A percentile compares a stretch with the other conserved stretches of the same genome.
Conservation (phyloP, 129 eudicot species). For the Glebionis coronaria region DNA sequence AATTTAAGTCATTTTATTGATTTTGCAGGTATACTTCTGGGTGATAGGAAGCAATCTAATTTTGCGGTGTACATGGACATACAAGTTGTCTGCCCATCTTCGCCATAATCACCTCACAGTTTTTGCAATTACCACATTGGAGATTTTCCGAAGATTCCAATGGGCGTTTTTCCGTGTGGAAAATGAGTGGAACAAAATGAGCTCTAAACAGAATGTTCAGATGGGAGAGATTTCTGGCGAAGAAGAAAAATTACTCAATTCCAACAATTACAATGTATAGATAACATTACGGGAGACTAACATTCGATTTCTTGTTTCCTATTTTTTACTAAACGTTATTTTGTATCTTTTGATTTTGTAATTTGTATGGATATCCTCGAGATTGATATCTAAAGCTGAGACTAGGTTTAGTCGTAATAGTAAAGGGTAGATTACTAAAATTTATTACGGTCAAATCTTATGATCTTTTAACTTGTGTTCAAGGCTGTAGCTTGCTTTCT, state of each 20-base stretch:
- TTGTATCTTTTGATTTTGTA: constrained; percentile 17
- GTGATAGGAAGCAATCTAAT: constrained; percentile 87
- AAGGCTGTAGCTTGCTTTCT: no score
- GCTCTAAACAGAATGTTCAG: constrained; percentile 49
- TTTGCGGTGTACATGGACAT: constrained; percentile 94
- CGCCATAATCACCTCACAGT: constrained; percentile 87
- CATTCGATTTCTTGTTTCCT: constrained; percentile 6
- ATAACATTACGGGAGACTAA: not conserved
- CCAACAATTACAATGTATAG: constrained; percentile 70
- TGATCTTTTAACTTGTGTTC: not conserved
- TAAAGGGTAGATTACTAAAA: constrained; percentile 4
- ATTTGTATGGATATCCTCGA: constrained; percentile 11
- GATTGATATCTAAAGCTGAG: not conserved
- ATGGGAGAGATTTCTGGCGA: constrained; percentile 47
- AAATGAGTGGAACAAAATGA: constrained; percentile 86
- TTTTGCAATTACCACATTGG: constrained; percentile 69
- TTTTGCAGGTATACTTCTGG: constrained; percentile 75
- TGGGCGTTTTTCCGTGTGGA: constrained; percentile 98
- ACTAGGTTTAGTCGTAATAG: constrained; percentile 19
- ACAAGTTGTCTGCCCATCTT: constrained; percentile 97
- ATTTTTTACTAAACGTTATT: constrained; percentile 11
- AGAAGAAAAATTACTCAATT: constrained; percentile 64
- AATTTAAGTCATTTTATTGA: not conserved
- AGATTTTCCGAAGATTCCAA: constrained; percentile 85
- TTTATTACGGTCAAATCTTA: not conserved